Percentiles rank a stretch among this genome's conserved stretches.
These are phyloP conservation scores for Lantana camara DNA, from an alignment of 257 asterid genomes.

Conservation along the genomic window DNA sequence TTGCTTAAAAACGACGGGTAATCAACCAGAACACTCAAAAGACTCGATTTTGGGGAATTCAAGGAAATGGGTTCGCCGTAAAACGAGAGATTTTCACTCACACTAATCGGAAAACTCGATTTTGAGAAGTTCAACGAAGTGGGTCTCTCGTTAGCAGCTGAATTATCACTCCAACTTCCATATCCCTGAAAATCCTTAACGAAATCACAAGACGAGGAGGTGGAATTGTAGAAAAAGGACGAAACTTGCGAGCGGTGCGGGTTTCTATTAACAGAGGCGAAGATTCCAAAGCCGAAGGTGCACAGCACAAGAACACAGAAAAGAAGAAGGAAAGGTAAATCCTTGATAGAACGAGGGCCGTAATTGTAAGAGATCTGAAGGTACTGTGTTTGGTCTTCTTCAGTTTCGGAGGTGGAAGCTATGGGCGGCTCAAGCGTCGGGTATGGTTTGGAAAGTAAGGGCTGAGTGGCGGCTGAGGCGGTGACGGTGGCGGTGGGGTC, in stretches of 20 bases:
- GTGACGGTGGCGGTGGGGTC: slow-evolving; percentile 34
- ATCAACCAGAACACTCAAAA: slow-evolving; percentile 2
- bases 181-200: slow-evolving; percentile 28
- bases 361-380: slow-evolving; percentile 92
- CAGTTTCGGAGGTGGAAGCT: slow-evolving; percentile 52
- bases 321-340: slow-evolving; percentile 67
- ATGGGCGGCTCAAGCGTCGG: slow-evolving; percentile 41
- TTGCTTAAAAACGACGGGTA: slow-evolving; percentile 18
- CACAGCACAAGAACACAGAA: slow-evolving; percentile 59
- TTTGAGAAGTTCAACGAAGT: slow-evolving; percentile 13
- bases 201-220: slow-evolving; percentile 61
- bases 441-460: slow-evolving; percentile 53
- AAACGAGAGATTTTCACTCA: slow-evolving; percentile 9
- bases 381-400: slow-evolving; percentile 63
- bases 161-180: slow-evolving; percentile 4
- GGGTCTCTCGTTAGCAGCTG: slow-evolving; percentile 14
- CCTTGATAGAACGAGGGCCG: slow-evolving; percentile 71
- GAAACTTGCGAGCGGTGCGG: slow-evolving; percentile 59
- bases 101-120: slow-evolving; percentile 2
- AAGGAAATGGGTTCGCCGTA: not conserved
- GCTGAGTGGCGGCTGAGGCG: slow-evolving; percentile 37
- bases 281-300: slow-evolving; percentile 82
- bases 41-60: slow-evolving; percentile 1
- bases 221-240: slow-evolving; percentile 51
- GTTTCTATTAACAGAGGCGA: slow-evolving; percentile 70